Evolutionary conservation across 2,329 filamentous ascomycete genomes (phyloP), one percentile per base, ranked within the genome.

Genomic region (Thielaviopsis ethacetica): DNA sequence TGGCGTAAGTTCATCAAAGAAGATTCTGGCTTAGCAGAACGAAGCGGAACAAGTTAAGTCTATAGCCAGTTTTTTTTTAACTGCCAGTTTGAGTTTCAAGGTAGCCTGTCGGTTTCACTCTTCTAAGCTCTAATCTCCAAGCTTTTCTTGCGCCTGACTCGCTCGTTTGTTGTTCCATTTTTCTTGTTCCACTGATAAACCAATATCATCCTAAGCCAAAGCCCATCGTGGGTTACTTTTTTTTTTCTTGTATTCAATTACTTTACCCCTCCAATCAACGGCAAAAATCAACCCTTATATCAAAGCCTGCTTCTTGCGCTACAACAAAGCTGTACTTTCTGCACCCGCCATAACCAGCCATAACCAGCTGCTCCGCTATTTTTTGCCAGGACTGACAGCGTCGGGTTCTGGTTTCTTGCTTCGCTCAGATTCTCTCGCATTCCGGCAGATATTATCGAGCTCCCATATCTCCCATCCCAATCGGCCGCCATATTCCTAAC

Each of bases 131-230:
- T 34, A 34, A 34, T 12, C 30, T 34, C 30, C 30, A 34, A 34
- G 30, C 10, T 34, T 9, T 34, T 34, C 56, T 57, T 53, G 52
- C 22, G 26, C 54, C 54, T 56, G 34, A 56, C 54, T 56, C 22
- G 38, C 10, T 56, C 38, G 4, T 44, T 17, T 44, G 13, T 44
- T 44, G 13, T n/a, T 44, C 38, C 17, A 15, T 4, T 44, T 44
- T n/a, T 44, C 5, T 2, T 5, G 13, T 44, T 10, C 34, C 13
- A n/a, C 13, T 6, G 17, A 15, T 17, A 44, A 44, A 34, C 5
- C 38, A 15, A 44, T n/a, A 44, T 44, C 38, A n/a, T 44, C 38
- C 15, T 15, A 44, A 24, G 10, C 13, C 44, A 49, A 49, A 49
- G 15, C 50, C 21, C 21, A 52, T 52, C 26, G 22, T 53, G 17